A percentile compares a stretch with the other conserved stretches of the same genome.
phyloP scores from a whole-genome alignment of 768 basidiomycete genomes.

The Tulasnella sp. region DNA sequence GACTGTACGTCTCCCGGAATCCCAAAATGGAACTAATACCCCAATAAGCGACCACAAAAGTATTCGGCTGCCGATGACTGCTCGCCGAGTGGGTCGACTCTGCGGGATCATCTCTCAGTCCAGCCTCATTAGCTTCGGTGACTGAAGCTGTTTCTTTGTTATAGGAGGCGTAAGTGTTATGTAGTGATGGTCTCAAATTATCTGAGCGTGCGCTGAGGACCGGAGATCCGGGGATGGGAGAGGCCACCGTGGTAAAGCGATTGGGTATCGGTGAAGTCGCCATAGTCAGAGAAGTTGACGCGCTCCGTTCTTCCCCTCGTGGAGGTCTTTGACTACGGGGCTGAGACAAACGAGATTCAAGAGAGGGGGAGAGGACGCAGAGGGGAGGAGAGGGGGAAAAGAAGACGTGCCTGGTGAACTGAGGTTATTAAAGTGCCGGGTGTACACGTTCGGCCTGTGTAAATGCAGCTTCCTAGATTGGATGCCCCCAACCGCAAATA shows the following conservation, averaged over 20 bases:
- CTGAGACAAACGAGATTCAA: no score
- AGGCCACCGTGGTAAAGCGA: not conserved
- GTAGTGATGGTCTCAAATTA: not conserved
- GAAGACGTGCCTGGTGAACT: not conserved
- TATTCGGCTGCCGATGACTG: not conserved
- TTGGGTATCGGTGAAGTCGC: not conserved
- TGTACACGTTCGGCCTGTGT: not conserved
- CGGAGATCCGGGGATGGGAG: not conserved
- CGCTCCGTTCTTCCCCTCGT: not conserved
- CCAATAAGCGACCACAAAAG: not conserved
- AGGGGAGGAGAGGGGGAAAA: not conserved
- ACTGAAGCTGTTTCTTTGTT: not conserved
- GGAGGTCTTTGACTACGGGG: not conserved
- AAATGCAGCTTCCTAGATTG: no score
- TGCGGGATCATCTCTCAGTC: not conserved
- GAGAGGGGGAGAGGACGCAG: not conserved
- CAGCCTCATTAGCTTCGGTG: no score
- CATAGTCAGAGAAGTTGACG: no score
- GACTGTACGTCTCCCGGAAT: constrained; percentile 19
- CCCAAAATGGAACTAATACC: constrained; percentile 16
- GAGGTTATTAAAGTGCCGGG: not conserved
- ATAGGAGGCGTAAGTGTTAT: not conserved
- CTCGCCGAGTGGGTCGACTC: not conserved
- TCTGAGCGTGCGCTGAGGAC: not conserved
- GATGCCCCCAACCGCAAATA: no score